Conservation (phyloP, 257 asterid genomes). For the Phtheirospermum japonicum region DNA sequence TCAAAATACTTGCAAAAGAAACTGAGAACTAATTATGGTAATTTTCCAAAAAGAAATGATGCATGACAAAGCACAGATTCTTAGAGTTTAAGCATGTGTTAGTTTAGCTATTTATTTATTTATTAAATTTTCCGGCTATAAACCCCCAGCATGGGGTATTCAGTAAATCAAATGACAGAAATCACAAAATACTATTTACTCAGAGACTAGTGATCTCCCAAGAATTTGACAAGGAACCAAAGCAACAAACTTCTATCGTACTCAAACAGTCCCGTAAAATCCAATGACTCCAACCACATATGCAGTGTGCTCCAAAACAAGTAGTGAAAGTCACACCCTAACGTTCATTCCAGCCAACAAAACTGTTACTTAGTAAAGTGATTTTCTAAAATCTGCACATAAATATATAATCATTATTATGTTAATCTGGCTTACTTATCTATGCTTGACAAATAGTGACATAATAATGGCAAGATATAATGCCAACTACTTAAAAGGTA, state of each 20-base stretch:
- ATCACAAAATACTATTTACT: background rate
- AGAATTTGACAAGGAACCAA: slow-evolving; percentile 2
- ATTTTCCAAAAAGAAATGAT: background rate
- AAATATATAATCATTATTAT: background rate
- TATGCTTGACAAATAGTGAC: slow-evolving; percentile 5
- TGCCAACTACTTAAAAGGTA: slow-evolving; percentile 13
- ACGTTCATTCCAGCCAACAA: background rate
- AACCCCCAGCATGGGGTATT: background rate
- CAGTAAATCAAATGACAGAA: slow-evolving; percentile 11
- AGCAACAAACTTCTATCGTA: slow-evolving; percentile 11
- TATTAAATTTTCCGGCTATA: too few relatives aligned
- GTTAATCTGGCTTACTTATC: slow-evolving; percentile 1
- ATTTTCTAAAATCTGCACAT: background rate
- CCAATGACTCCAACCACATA: background rate
- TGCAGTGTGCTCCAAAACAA: slow-evolving; percentile 2
- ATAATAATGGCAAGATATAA: slow-evolving; percentile 13
- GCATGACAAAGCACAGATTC: background rate
- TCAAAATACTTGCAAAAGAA: background rate
- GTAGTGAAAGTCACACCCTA: background rate
- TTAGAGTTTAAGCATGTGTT: background rate
- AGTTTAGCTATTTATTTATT: too few relatives aligned
- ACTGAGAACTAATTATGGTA: background rate
- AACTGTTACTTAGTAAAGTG: background rate
- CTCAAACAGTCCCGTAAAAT: background rate
- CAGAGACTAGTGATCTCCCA: background rate